Evolutionary conservation across 2,329 filamentous ascomycete genomes (phyloP).

Genomic region (Lanzia echinophila): DNA sequence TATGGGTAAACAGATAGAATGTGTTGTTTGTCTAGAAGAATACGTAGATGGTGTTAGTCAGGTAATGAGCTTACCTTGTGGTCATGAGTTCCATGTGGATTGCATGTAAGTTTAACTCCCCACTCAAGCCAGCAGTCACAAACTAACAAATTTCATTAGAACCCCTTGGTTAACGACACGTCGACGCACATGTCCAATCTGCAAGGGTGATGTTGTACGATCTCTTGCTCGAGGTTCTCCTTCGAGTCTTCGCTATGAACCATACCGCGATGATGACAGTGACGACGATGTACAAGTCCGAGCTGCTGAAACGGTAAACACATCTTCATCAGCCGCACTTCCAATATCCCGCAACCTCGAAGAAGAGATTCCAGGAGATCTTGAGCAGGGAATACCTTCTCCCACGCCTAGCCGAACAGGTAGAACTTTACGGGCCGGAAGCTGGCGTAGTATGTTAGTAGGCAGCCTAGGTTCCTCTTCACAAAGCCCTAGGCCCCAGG

Average conservation of each 20-base stretch:
- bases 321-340: slow-evolving; percentile 39
- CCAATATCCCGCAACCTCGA: slow-evolving; percentile 16
- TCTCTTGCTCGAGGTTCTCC: slow-evolving; percentile 46
- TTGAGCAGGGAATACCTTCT: slow-evolving; percentile 23
- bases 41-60: slow-evolving; percentile 90
- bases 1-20: slow-evolving; percentile 70
- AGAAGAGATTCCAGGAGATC: slow-evolving; percentile 17
- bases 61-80: slow-evolving; percentile 96
- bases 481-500: slow-evolving; percentile 18
- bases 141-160: slow-evolving; percentile 39
- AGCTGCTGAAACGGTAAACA: slow-evolving; percentile 38
- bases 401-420: slow-evolving; percentile 10
- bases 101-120: slow-evolving; percentile 77
- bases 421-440: not conserved
- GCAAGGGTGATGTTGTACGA: slow-evolving; percentile 90
- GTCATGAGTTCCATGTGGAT: slow-evolving; percentile 94
- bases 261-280: slow-evolving; percentile 36
- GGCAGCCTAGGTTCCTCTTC: slow-evolving; percentile 21
- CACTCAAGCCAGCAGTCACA: slow-evolving; percentile 1
- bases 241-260: slow-evolving; percentile 28
- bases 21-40: slow-evolving; percentile 93
- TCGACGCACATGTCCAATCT: slow-evolving; percentile 95
- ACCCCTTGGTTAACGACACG: slow-evolving; percentile 96
- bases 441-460: slow-evolving; percentile 5
- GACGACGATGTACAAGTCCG: slow-evolving; percentile 39